Conservation (phyloP, 2,329 filamentous ascomycete genomes). For the Curvularia sp. region DNA sequence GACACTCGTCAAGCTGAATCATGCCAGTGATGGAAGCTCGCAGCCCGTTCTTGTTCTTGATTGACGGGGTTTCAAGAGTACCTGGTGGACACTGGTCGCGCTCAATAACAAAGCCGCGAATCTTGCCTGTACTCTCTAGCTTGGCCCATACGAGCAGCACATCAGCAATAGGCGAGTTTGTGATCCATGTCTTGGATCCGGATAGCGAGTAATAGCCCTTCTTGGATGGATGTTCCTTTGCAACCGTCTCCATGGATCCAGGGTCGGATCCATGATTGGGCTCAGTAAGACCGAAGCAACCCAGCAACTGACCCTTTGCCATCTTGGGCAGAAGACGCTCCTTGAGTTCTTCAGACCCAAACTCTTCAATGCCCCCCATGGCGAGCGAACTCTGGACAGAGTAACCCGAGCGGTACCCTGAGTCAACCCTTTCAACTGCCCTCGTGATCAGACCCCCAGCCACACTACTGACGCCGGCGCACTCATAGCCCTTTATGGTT, state of each 20-base stretch:
- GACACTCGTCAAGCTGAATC: slow-evolving; percentile 93
- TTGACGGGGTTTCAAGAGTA: slow-evolving; percentile 86
- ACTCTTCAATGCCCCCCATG: slow-evolving; percentile 91
- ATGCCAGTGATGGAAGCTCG: slow-evolving; percentile 94
- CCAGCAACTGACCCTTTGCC: slow-evolving; percentile 81
- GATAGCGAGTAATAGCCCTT: slow-evolving; percentile 81
- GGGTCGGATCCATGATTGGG: slow-evolving; percentile 93
- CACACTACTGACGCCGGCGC: slow-evolving; percentile 85
- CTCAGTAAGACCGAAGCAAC: slow-evolving; percentile 89
- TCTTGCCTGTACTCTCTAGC: slow-evolving; percentile 88
- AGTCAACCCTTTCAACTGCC: slow-evolving; percentile 89
- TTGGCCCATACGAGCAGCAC: slow-evolving; percentile 92
- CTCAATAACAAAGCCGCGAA: slow-evolving; percentile 90
- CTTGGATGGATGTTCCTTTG: slow-evolving; percentile 84
- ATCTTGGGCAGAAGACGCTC: slow-evolving; percentile 80
- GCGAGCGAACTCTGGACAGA: slow-evolving; percentile 91
- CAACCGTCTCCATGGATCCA: slow-evolving; percentile 86
- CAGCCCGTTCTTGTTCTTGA: slow-evolving; percentile 95
- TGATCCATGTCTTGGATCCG: slow-evolving; percentile 94
- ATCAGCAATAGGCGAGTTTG: slow-evolving; percentile 89
- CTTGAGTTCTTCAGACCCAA: slow-evolving; percentile 86
- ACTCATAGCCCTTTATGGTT: slow-evolving; percentile 85
- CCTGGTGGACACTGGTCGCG: slow-evolving; percentile 83
- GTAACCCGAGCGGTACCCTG: slow-evolving; percentile 90
- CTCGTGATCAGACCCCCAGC: slow-evolving; percentile 89